Evolutionary conservation across 1,284 basidiomycete genomes (phyloP), one percentile per base, ranked within the genome.

Genomic region (Pholiota adiposa): DNA sequence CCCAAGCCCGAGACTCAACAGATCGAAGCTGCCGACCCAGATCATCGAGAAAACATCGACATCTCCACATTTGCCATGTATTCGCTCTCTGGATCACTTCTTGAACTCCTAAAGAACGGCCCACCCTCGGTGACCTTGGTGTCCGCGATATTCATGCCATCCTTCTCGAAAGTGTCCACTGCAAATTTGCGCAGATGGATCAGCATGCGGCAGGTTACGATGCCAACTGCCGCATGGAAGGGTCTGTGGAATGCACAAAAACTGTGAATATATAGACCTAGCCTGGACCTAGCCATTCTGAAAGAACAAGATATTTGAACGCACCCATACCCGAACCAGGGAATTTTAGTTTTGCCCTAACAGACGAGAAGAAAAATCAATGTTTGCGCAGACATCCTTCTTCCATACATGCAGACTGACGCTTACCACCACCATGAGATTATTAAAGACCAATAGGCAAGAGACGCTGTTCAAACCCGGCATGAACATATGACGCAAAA

Each of bases 241-340:
- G 79, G 78, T 6, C 79, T 82, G 50, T 16, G 36, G 36, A 6
- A 33, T 38, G 36, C 11, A 5, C 29, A 31, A 31, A 31, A 38
- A 38, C 16, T 38, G 36, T n/a, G 3, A 29, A 25, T 23, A 33
- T 25, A 2, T 16, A 50, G 25, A 36, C 11, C n/a, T 8, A 14
- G n/a, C 44, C 34, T 46, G 29, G 29, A 31, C 29, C 11, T 11
- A 31, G 29, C n/a, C n/a, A n/a, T n/a, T n/a, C n/a, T 31, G 29
- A 11, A 31, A 31, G 29, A 31, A 23, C 8, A 16, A 12, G n/a
- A 11, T 5, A 31, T 31, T 31, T 31, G 36, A 25, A 55, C 68
- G 21, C 54, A 80, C 79, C 74, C 75, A 58, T 77, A 79, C 48
- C 79, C 79, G 54, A 80, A 80, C 79, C 79, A 80, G 0, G 79